Evolutionary conservation across 1,284 basidiomycete genomes (phyloP), one percentile per base, ranked within the genome.

Genomic region (Sanguinoderma infundibulare): DNA sequence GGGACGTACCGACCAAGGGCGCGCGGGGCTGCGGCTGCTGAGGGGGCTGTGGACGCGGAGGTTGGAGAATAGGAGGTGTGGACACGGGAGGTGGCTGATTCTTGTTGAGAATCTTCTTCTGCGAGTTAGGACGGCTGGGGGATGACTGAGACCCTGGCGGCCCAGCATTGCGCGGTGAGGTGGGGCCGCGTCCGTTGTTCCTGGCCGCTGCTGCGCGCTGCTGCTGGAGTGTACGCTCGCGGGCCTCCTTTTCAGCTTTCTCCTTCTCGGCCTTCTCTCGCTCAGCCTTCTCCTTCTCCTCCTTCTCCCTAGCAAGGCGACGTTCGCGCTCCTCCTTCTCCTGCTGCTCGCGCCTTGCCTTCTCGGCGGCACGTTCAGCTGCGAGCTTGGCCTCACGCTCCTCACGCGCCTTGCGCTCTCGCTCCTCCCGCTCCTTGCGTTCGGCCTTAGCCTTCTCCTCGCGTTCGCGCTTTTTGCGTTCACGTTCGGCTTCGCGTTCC

Each of bases 401-500:
- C 65, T 84, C 83, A 67, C 83, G 84, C 26, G 74, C 79, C 72
- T 84, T 85, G 55, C 83, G 79, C 63, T 87, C 87, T 63, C 74
- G 79, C 68, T 88, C 87, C 70, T 91, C 90, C 63, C 81, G 82
- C 70, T 91, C 90, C 55, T 83, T 83, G 54, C 84, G 79, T 69
- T 92, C 88, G 55, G 81, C 81, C 73, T 82, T 89, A 38, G 72
- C 74, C 68, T 79, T 87, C 70, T 93, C 90, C 68, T 91, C 88
- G 67, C 81, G 83, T 69, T 90, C 83, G 67, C 82, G 84, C 42
- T 82, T 83, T 67, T 82, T 78, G 22, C 83, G 81, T 62, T 89
- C 87, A 49, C 87, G 83, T 70, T 94, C 92, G 28, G 83, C 83
- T 61, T 85, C 81, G 8, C 82, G 79, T 61, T 84, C 84, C 67